Evolutionary conservation across 108 stramenopile species (phyloP), one percentile per base, ranked within the genome.

Genomic region (Nitzschia palea): DNA sequence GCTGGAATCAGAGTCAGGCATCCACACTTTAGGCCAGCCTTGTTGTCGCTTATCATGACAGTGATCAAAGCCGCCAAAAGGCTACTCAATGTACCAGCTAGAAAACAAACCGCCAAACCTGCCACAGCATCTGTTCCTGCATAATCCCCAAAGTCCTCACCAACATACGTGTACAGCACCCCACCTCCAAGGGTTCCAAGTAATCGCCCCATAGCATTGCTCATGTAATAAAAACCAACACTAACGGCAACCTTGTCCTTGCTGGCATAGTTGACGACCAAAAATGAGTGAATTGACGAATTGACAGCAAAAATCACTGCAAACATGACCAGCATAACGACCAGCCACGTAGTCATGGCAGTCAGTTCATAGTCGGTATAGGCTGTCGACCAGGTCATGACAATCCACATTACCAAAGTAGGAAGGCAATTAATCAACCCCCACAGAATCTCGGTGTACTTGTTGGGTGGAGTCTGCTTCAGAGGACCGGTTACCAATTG

Each of bases 141-240:
- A 42, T 55, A 70, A 30, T 82, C 83, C 10, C 83, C 87, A 27
- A 61, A 62, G 18, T 87, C 66, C 28, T 86, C 87, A 17, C 94
- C 96, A 2, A 90, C 85, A 64, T 94, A 96, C 20, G 88, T 86
- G 60, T 92, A 97, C 3, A 97, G 53, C 34, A 96, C 76, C 4
- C 96, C 96, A 64, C 86, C 84, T 35, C 95, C 85, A n/a, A 97
- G 59, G 2, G 93, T 95, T 29, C 96, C 96, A 14, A 97, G 59
- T 44, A 97, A 72, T 45, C 96, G 67, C 14, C 96, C 96, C 23
- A 83, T 44, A n/a, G 96, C 96, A 73, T 97, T 97, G 52, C 90
- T 91, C 94, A 95, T 97, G 83, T 97, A 97, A 71, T 97, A 97
- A 44, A 95, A 91, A 6, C 96, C 96, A 44, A 96, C 93, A 44